A percentile compares a stretch with the other conserved stretches of the same genome.
phyloP scores from a whole-genome alignment of 805 yeast species.

The Priceomyces fermenticarens region DNA sequence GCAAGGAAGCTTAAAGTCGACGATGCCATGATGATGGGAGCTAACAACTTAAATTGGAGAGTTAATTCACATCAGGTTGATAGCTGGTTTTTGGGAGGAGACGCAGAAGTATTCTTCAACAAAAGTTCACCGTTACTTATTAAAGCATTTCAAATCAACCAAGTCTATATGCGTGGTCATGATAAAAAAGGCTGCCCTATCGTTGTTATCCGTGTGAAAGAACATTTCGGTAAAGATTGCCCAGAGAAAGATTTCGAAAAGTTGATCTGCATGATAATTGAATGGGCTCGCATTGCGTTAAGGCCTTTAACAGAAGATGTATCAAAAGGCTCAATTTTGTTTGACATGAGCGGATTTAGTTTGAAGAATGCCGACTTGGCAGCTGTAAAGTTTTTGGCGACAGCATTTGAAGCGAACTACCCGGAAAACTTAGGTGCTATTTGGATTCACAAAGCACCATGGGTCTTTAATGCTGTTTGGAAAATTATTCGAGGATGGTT shows the following conservation, averaged over 20 bases:
- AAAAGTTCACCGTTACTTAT: constrained; percentile 37
- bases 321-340: constrained; percentile 5
- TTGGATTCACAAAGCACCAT: constrained; percentile 88
- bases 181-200: constrained; percentile 47
- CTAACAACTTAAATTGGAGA: constrained; percentile 49
- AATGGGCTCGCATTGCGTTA: constrained; percentile 65
- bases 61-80: constrained; percentile 56
- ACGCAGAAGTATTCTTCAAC: constrained; percentile 46
- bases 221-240: constrained; percentile 21
- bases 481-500: constrained; percentile 86
- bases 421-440: constrained; percentile 86
- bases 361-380: constrained; percentile 86
- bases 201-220: constrained; percentile 15
- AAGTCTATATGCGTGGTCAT: constrained; percentile 65
- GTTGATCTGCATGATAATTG: constrained; percentile 71
- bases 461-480: constrained; percentile 94
- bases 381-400: constrained; percentile 81
- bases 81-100: constrained; percentile 60
- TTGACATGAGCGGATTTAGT: constrained; percentile 70
- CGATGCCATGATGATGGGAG: not conserved
- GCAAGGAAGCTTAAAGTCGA: not conserved
- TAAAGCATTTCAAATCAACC: constrained; percentile 55
- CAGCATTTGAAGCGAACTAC: constrained; percentile 87
- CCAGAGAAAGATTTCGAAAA: constrained; percentile 41
- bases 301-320: constrained; percentile 20